Conservation (phyloP, 768 basidiomycete genomes). For the Pleurotus platypus region DNA sequence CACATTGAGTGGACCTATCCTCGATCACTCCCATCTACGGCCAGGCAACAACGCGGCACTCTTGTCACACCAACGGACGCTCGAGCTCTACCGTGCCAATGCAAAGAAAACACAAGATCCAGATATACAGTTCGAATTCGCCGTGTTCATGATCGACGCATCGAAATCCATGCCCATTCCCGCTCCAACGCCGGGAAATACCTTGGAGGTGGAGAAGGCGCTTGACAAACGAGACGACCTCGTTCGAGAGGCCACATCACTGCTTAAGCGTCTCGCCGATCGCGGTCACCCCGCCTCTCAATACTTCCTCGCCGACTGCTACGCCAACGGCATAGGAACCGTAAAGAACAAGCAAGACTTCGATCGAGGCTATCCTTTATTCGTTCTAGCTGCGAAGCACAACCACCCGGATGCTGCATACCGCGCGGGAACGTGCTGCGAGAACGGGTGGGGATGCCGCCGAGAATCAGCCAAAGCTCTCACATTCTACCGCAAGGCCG, state of each 20-base stretch:
- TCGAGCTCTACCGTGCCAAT: conserved; percentile 95
- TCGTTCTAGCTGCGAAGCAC: conserved; percentile 95
- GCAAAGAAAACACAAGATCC: conserved; percentile 99
- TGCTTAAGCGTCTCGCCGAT: conserved; percentile 91
- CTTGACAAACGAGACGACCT: conserved; percentile 83
- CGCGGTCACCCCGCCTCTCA: conserved; percentile 92
- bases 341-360: conserved; percentile 90
- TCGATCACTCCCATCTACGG: conserved; percentile 89
- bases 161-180: conserved; percentile 87
- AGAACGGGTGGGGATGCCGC: conserved; percentile 98
- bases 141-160: conserved; percentile 98
- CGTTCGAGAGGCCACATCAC: conserved; percentile 78
- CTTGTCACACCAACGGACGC: conserved; percentile 91
- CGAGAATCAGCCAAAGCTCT: conserved; percentile 89
- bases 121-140: conserved; percentile 96
- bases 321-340: conserved; percentile 96
- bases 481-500: conserved; percentile 92
- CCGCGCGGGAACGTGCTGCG: conserved; percentile 95
- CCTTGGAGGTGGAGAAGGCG: conserved; percentile 78
- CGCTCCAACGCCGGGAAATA: conserved; percentile 61
- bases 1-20: conserved; percentile 60
- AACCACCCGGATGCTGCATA: conserved; percentile 95
- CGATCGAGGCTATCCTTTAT: conserved; percentile 94
- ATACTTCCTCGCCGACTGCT: conserved; percentile 98
- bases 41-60: conserved; percentile 92